phyloP scores from a whole-genome alignment of 2,329 filamentous ascomycete genomes.

The Teratosphaeria epicoccoides region DNA sequence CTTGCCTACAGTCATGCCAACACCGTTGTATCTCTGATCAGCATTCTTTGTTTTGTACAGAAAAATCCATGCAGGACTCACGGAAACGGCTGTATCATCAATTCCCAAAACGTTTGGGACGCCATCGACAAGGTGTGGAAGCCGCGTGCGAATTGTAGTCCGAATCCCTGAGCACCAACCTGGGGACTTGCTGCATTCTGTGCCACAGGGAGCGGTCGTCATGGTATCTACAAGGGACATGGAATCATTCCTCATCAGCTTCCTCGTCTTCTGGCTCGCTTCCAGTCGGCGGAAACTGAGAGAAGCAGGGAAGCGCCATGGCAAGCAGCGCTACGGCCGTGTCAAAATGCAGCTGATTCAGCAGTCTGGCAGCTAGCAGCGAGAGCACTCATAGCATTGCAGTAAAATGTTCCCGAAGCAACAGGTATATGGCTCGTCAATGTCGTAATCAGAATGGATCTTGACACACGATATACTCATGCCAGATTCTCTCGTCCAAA shows the following conservation, averaged over 20 bases:
- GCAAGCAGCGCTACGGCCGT: neutral
- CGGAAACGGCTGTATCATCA: too few relatives aligned
- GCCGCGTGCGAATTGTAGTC: too few relatives aligned
- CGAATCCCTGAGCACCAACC: too few relatives aligned
- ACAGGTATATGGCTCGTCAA: neutral
- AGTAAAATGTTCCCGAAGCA: neutral
- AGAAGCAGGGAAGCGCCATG: neutral
- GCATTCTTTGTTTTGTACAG: too few relatives aligned
- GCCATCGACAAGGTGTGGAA: too few relatives aligned
- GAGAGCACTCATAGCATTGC: neutral
- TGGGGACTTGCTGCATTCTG: too few relatives aligned
- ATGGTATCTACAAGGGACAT: too few relatives aligned
- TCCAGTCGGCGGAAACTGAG: neutral
- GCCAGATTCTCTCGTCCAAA: neutral
- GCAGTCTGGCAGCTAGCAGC: neutral
- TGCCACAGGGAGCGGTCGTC: too few relatives aligned
- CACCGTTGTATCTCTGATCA: too few relatives aligned
- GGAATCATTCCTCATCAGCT: neutral
- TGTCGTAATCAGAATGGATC: neutral
- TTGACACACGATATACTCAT: neutral
- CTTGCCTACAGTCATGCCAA: too few relatives aligned
- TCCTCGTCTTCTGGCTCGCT: neutral
- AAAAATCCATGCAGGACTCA: too few relatives aligned
- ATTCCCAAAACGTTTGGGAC: too few relatives aligned
- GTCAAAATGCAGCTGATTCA: neutral